A percentile compares a stretch with the other conserved stretches of the same genome.
Evolutionary conservation across 805 yeast species (phyloP).

Genomic region (Wickerhamomyces alni): DNA sequence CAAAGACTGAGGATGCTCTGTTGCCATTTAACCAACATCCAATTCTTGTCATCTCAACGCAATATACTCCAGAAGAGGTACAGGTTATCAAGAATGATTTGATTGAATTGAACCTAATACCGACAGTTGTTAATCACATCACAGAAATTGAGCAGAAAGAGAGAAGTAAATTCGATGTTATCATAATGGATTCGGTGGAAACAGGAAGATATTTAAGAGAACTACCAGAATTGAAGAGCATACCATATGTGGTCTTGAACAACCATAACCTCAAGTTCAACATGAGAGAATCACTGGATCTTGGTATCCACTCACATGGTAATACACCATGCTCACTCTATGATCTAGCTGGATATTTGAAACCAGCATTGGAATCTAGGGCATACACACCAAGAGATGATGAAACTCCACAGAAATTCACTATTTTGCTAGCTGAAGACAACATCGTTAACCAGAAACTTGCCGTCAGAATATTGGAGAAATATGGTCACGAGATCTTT

Average conservation of each 20-base stretch:
- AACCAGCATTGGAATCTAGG: conserved; percentile 80
- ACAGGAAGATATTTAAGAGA: conserved; percentile 64
- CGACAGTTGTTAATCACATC: conserved; percentile 51
- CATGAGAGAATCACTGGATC: conserved; percentile 75
- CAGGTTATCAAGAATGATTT: conserved; percentile 47
- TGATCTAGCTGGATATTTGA: conserved; percentile 75
- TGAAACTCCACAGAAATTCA: conserved; percentile 71
- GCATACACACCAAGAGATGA: conserved; percentile 66
- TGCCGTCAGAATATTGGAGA: conserved; percentile 79
- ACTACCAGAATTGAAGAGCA: conserved; percentile 73
- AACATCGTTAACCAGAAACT: conserved; percentile 82
- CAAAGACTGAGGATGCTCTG: conserved; percentile 60
- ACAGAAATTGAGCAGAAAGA: conserved; percentile 50
- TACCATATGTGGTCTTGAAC: conserved; percentile 74
- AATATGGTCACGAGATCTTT: conserved; percentile 76
- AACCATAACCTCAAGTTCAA: conserved; percentile 72
- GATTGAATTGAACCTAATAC: conserved; percentile 50
- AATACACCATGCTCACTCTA: conserved; percentile 81
- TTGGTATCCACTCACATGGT: conserved; percentile 85
- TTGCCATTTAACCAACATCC: conserved; percentile 68
- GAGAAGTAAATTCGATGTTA: conserved; percentile 63
- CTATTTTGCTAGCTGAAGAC: conserved; percentile 78
- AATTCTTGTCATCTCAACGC: conserved; percentile 64
- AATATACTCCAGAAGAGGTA: conserved; percentile 46
- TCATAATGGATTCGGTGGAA: conserved; percentile 75